phyloP scores from a whole-genome alignment of 768 basidiomycete species.

The Sporobolomyces roseus region DNA sequence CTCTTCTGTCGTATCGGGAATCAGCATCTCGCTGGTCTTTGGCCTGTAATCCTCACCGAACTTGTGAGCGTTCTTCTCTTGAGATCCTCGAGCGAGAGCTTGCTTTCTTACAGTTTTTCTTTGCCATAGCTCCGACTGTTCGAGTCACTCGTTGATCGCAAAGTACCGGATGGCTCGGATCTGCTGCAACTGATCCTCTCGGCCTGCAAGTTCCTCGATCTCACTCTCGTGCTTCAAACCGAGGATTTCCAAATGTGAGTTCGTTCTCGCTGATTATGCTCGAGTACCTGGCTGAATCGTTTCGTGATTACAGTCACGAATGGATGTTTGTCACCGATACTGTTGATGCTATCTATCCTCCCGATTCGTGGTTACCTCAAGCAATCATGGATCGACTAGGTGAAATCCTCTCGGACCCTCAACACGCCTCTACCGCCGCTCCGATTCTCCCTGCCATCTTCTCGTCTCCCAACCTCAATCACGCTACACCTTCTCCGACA shows the following conservation, averaged over 20 bases:
- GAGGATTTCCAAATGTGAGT: constrained; percentile 94
- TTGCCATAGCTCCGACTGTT: constrained; percentile 75
- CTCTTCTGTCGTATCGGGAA: constrained; percentile 82
- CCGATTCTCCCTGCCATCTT: background rate
- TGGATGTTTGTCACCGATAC: constrained; percentile 99
- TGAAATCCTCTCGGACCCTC: constrained; percentile 55
- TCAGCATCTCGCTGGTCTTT: constrained; percentile 89
- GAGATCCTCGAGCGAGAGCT: background rate
- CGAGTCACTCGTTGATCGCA: constrained; percentile 66
- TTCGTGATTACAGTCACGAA: constrained; percentile 72
- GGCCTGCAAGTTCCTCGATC: constrained; percentile 88
- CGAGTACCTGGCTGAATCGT: too few species aligned
- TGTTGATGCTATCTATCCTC: constrained; percentile 85
- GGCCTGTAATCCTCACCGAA: constrained; percentile 93
- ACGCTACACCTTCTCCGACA: background rate
- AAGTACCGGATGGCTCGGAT: constrained; percentile 79
- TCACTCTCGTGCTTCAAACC: constrained; percentile 86
- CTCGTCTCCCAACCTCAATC: background rate
- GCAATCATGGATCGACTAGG: constrained; percentile 87
- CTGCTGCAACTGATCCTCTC: constrained; percentile 76
- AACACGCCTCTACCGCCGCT: background rate
- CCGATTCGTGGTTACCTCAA: constrained; percentile 74
- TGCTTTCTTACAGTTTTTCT: background rate
- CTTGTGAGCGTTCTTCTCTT: constrained; percentile 56
- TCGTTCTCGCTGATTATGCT: too few species aligned